Percentiles rank a stretch among this genome's conserved stretches.
Conservation (phyloP, 169 alveolate species). For the Plasmodium vinckei region DNA sequence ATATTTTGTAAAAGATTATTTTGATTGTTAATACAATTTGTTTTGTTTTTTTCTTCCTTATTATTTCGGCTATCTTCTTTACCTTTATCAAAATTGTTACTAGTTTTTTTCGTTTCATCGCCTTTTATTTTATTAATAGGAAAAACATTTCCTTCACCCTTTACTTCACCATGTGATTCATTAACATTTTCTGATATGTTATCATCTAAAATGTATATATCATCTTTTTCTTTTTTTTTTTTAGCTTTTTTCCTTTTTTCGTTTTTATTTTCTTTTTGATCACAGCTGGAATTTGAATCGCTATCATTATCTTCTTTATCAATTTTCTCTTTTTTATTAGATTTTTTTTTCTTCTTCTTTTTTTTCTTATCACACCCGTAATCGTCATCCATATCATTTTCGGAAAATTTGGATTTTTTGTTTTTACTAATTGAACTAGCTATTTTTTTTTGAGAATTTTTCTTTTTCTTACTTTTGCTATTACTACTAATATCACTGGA, state of each 20-base stretch:
- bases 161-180: no score
- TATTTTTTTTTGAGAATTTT: conserved; percentile 2
- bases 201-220: no score
- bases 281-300: no score
- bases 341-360: background rate
- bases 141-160: no score
- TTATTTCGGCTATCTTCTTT: background rate
- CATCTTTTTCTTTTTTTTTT: no score
- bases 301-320: background rate
- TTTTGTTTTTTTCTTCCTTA: background rate
- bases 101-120: conserved; percentile 1
- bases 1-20: conserved; percentile 38
- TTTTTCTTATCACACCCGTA: conserved; percentile 4
- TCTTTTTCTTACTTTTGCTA: conserved; percentile 10
- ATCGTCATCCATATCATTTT: background rate
- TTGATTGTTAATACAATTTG: background rate
- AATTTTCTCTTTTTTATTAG: background rate
- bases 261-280: no score
- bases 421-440: background rate
- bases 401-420: background rate
- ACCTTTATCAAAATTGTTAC: background rate
- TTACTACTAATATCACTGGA: conserved; percentile 29
- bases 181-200: no score
- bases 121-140: background rate
- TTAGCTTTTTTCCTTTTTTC: no score